Evolutionary conservation across 768 basidiomycete species (phyloP), one percentile per base, ranked within the genome.

Genomic region (Leccinum arenicola): DNA sequence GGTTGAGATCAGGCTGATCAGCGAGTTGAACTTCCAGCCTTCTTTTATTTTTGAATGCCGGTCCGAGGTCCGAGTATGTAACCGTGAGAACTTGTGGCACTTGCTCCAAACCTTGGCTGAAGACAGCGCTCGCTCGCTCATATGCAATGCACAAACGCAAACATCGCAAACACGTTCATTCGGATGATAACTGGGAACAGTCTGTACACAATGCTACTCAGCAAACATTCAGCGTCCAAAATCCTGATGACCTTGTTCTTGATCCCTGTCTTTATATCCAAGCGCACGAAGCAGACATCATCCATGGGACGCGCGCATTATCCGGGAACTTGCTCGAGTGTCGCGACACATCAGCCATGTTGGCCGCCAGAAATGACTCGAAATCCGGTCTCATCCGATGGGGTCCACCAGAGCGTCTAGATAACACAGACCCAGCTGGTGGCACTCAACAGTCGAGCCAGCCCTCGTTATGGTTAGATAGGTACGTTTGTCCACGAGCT

Each of bases 211-310:
- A 17, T 10, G 19, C 23, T 31, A 35, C 59, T 11, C 64, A 59
- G 6, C 25, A 60, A n/a, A 21, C 52, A 6, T 23, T 35, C 29
- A 43, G 35, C 31, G 9, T 47, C 2, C 63, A 55, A 14, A 33
- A 19, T 21, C n/a, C 25, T 11, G 64, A 64, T 47, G 17, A 9
- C 4, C 14, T 50, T 4, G 15, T 49, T 14, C 49, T 40, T 4
- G 73, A 77, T 52, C 65, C 73, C 36, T 66, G 65, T 29, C 73
- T 85, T 4, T 82, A 77, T 60, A 74, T 93, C 35, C 84, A 86
- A 63, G 93, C 89, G 0, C 81, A 92, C 68, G 93, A 95, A 72
- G 89, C 89, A 5, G 85, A 89, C 52, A 73, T 95, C 21, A 70
- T 86, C 4, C 81, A 81, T 17, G 84, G 87, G 2, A 75, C 82